Evolutionary conservation across 352 stramenopile species (phyloP).

Genomic region (Phytophthora brassicae): DNA sequence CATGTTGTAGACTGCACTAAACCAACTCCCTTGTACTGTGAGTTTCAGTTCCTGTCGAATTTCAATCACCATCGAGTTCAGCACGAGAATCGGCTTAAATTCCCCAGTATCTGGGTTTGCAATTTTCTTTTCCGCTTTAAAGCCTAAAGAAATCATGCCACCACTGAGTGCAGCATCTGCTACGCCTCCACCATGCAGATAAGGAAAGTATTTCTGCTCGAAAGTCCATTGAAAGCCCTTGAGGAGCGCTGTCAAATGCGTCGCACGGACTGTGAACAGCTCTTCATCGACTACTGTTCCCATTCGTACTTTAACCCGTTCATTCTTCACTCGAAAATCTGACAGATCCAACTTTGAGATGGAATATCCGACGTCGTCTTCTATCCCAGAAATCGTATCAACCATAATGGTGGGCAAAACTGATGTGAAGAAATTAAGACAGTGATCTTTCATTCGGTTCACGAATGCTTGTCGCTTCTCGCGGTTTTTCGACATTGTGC

Average conservation of each 20-base stretch:
- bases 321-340: slow-evolving; percentile 84
- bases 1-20: slow-evolving; percentile 85
- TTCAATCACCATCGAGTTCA: slow-evolving; percentile 85
- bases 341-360: slow-evolving; percentile 80
- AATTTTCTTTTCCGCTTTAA: slow-evolving; percentile 78
- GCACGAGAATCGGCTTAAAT: slow-evolving; percentile 68
- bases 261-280: slow-evolving; percentile 76
- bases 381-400: slow-evolving; percentile 75
- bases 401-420: slow-evolving; percentile 83
- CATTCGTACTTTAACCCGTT: slow-evolving; percentile 84
- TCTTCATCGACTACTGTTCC: slow-evolving; percentile 79
- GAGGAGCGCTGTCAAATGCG: slow-evolving; percentile 75
- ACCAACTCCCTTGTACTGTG: slow-evolving; percentile 83
- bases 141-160: slow-evolving; percentile 76
- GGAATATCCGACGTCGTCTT: slow-evolving; percentile 79
- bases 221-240: slow-evolving; percentile 88
- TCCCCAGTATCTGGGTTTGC: slow-evolving; percentile 60
- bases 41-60: slow-evolving; percentile 85
- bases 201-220: slow-evolving; percentile 85
- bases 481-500: slow-evolving; percentile 53
- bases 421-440: slow-evolving; percentile 85
- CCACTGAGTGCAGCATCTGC: slow-evolving; percentile 72
- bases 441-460: slow-evolving; percentile 81
- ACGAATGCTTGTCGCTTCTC: slow-evolving; percentile 80
- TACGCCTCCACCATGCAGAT: slow-evolving; percentile 74